Percentiles rank a stretch among this genome's conserved stretches.
Conservation (phyloP, 345 rosid genomes). For the Nephelium lappaceum region DNA sequence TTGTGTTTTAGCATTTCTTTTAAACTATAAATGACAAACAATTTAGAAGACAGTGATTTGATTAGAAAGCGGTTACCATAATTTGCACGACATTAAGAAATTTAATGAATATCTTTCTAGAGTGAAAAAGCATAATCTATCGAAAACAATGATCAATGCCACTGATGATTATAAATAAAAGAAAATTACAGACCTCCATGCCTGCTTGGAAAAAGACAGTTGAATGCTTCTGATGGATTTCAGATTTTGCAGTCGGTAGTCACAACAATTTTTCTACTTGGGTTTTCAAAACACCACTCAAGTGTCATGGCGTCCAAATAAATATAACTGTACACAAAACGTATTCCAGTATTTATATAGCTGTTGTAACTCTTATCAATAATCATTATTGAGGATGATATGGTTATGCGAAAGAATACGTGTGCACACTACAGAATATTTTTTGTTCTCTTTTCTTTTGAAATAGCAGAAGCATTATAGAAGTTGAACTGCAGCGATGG, state of each 20-base stretch:
- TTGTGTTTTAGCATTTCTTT: no score
- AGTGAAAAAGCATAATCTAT: no score
- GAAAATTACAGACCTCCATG: neutral
- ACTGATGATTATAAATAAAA: no score
- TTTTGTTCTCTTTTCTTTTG: no score
- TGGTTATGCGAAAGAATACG: neutral
- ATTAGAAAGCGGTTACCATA: no score
- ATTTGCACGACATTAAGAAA: no score
- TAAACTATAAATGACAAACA: no score
- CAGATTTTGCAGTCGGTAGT: neutral
- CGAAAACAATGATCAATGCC: no score
- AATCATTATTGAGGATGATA: neutral
- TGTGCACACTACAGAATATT: no score
- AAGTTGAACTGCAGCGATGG: slow-evolving; percentile 96
- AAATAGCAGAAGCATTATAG: slow-evolving; percentile 30
- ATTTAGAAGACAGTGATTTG: no score
- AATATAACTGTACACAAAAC: slow-evolving; percentile 18
- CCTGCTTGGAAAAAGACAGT: neutral
- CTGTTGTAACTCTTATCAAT: neutral
- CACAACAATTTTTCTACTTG: neutral
- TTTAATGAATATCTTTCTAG: no score
- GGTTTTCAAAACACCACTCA: neutral
- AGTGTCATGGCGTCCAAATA: slow-evolving; percentile 1
- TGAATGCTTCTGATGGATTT: neutral
- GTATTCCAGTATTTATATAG: neutral